phyloP scores from a whole-genome alignment of 1,139 yeast genomes.

The Hansenula sp. region DNA sequence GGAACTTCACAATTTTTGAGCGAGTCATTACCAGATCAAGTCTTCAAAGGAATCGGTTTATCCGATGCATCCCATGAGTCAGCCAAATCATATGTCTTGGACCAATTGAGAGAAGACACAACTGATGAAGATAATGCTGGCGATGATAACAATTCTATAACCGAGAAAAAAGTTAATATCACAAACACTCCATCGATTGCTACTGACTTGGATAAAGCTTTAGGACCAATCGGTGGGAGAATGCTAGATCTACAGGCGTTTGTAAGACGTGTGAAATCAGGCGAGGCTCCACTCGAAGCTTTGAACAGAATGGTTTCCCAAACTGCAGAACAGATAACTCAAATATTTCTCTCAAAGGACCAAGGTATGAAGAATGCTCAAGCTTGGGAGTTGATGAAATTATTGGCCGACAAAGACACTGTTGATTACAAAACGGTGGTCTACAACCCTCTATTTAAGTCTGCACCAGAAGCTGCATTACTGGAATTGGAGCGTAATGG shows the following conservation, averaged over 20 bases:
- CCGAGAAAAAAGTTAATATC: conserved; percentile 13
- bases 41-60: conserved; percentile 68
- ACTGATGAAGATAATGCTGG: conserved; percentile 16
- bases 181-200: conserved; percentile 17
- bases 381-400: conserved; percentile 80
- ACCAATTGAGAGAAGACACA: conserved; percentile 43
- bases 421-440: conserved; percentile 51
- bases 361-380: conserved; percentile 71
- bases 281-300: conserved; percentile 79
- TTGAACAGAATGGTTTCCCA: conserved; percentile 75
- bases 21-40: conserved; percentile 78
- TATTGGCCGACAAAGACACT: conserved; percentile 45
- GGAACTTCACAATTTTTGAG: conserved; percentile 68
- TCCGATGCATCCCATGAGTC: conserved; percentile 78
- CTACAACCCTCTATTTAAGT: conserved; percentile 61
- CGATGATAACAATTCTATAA: conserved; percentile 7
- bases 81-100: conserved; percentile 67
- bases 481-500: conserved; percentile 77
- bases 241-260: conserved; percentile 91
- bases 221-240: conserved; percentile 87
- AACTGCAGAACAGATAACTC: conserved; percentile 84
- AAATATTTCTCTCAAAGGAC: conserved; percentile 61
- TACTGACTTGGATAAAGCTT: conserved; percentile 45
- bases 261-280: conserved; percentile 81
- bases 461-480: conserved; percentile 51